These are phyloP conservation scores for Aspergillus wentii DNA, from an alignment of 495 filamentous ascomycete genomes.

Conservation along the genomic window DNA sequence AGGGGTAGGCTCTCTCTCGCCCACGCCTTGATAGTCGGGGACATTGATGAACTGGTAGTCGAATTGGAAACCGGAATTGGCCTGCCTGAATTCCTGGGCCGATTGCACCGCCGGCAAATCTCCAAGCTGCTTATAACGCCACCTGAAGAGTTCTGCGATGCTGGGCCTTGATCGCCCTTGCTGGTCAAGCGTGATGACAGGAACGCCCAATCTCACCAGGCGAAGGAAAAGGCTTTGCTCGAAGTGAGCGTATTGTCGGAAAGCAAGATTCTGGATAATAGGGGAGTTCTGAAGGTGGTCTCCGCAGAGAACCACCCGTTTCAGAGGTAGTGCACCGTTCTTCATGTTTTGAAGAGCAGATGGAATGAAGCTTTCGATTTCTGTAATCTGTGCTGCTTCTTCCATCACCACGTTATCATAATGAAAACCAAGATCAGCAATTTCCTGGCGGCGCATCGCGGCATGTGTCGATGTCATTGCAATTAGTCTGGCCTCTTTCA, in stretches of 20 bases:
- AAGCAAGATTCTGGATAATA: slow-evolving; percentile 93
- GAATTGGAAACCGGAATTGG: slow-evolving; percentile 88
- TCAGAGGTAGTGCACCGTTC: slow-evolving; percentile 67
- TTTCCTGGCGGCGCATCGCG: slow-evolving; percentile 93
- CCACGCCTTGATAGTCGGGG: slow-evolving; percentile 84
- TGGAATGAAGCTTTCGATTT: slow-evolving; percentile 95
- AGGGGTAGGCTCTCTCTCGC: slow-evolving; percentile 86
- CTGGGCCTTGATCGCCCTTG: slow-evolving; percentile 85
- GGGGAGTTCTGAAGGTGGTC: slow-evolving; percentile 97
- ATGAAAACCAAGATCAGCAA: slow-evolving; percentile 84
- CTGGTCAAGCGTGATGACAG: slow-evolving; percentile 82
- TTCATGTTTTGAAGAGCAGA: slow-evolving; percentile 78
- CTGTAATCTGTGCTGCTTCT: slow-evolving; percentile 96
- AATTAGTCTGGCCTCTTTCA: slow-evolving; percentile 92
- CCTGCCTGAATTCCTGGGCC: slow-evolving; percentile 65
- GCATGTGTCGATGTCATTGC: slow-evolving; percentile 99
- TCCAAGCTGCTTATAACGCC: slow-evolving; percentile 81
- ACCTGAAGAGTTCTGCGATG: slow-evolving; percentile 87
- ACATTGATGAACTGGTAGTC: slow-evolving; percentile 98
- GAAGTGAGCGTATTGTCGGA: slow-evolving; percentile 90
- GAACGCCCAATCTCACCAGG: slow-evolving; percentile 83
- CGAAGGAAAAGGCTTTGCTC: slow-evolving; percentile 94
- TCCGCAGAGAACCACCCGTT: slow-evolving; percentile 86
- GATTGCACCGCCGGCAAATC: slow-evolving; percentile 71
- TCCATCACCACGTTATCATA: slow-evolving; percentile 99